Evolutionary conservation across 495 filamentous ascomycete species (phyloP), one percentile per base, ranked within the genome.

Genomic region (Hyaloscypha hepaticicola): DNA sequence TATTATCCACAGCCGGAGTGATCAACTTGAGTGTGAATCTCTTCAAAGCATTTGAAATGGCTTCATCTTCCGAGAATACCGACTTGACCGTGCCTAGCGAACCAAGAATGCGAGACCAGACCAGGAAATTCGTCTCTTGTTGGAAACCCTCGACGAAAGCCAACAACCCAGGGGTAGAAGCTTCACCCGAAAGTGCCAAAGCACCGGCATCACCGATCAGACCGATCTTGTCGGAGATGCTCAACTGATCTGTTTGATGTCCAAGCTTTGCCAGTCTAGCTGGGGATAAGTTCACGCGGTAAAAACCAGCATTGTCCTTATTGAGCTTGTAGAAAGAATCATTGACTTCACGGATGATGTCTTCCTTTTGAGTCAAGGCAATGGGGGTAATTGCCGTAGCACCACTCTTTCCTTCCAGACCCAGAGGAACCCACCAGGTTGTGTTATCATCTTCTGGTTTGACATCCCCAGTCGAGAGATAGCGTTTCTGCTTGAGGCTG

Each of bases 391-490:
- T 70, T 19, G 78, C 78, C 61, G 80, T 61, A 8, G 81, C 77
- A n/a, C 79, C 80, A 24, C 79, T 73, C 66, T 87, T 82, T 57
- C 84, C 80, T 70, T 87, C 88, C 51, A 99, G 78, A 25, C 88
- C 88, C 16, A 98, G 82, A 21, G 95, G 95, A 69, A 97, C 85
- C 93, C 95, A 97, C 95, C 95, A 99, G n/a, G 83, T 86, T 1
- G 92, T 96, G 72, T 89, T 75, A 74, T 99, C 92, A 59, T 99
- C 95, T 63, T 90, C 87, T 1, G 87, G 80, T 71, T 86, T 88
- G 51, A 89, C 88, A 74, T 98, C 95, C 16, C 95, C 95, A 29
- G 91, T 93, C 48, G 87, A 89, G 19, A 99, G 80, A 81, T 96
- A 99, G 63, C 95, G 88, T 50, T 81, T 87, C 76, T 99, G 95